These are phyloP conservation scores for Crinitomyces ghanaensis DNA, from an alignment of 805 yeast genomes.

Conservation along the genomic window DNA sequence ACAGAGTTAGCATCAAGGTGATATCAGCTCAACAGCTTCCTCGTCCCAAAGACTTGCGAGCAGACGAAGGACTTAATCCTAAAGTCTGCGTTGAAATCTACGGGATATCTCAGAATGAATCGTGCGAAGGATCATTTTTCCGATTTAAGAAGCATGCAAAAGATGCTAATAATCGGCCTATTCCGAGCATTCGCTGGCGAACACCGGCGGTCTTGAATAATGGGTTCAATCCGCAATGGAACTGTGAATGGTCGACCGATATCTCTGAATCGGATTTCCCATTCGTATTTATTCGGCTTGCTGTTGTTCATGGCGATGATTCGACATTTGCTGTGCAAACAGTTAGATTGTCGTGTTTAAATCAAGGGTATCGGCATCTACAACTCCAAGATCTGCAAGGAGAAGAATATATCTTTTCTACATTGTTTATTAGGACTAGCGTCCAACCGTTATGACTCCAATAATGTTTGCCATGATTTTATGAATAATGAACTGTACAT, in stretches of 20 bases:
- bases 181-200: constrained; percentile 8
- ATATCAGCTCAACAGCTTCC: constrained; percentile 85
- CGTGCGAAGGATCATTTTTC: not conserved
- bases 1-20: constrained; percentile 31
- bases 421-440: constrained; percentile 37
- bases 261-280: constrained; percentile 22
- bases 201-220: constrained; percentile 31
- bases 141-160: constrained; percentile 1
- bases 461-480: too few relatives aligned
- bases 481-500: too few relatives aligned
- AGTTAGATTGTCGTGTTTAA: constrained; percentile 48
- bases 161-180: constrained; percentile 2
- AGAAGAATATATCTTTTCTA: constrained; percentile 57
- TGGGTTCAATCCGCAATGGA: constrained; percentile 88
- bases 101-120: constrained; percentile 27
- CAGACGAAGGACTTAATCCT: constrained; percentile 43
- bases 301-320: constrained; percentile 23
- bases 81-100: constrained; percentile 49
- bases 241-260: constrained; percentile 38
- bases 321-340: constrained; percentile 47
- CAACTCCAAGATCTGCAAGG: constrained; percentile 71
- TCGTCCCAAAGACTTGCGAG: constrained; percentile 42
- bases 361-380: constrained; percentile 72
- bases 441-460: too few relatives aligned
- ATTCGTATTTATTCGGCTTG: constrained; percentile 28